These are phyloP conservation scores for Fusarium acutatum DNA, from an alignment of 2,329 filamentous ascomycete genomes.

Conservation along the genomic window DNA sequence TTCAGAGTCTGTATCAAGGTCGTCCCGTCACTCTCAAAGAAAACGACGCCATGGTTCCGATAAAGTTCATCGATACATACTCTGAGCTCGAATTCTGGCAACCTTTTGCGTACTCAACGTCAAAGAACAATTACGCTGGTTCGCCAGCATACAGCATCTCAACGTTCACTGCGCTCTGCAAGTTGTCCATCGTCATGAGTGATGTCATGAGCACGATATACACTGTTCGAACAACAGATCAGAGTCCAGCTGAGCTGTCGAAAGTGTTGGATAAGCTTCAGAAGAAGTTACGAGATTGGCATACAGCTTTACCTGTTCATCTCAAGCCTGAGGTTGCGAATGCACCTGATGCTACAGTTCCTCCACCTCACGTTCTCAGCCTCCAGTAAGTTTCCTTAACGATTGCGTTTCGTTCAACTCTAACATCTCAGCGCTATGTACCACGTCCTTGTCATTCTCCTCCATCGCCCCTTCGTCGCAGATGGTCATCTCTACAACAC, in stretches of 20 bases:
- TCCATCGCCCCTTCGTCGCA: conserved; percentile 62
- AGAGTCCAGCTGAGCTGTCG: conserved; percentile 47
- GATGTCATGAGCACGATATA: conserved; percentile 56
- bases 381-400: conserved; percentile 37
- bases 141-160: conserved; percentile 31
- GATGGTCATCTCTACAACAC: conserved; percentile 58
- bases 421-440: conserved; percentile 52
- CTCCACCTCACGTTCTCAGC: conserved; percentile 56
- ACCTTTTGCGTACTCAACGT: conserved; percentile 47
- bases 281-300: conserved; percentile 53
- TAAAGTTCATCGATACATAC: conserved; percentile 57
- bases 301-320: conserved; percentile 51
- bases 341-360: conserved; percentile 18
- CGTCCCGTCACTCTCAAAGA: conserved; percentile 58
- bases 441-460: conserved; percentile 60
- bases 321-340: conserved; percentile 49
- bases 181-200: conserved; percentile 46
- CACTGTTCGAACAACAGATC: conserved; percentile 51
- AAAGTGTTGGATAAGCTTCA: conserved; percentile 50
- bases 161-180: conserved; percentile 38
- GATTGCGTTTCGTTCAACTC: rapidly evolving
- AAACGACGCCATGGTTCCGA: conserved; percentile 56
- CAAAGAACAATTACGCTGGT: conserved; percentile 35
- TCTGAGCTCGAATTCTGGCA: conserved; percentile 63
- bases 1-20: conserved; percentile 64